A percentile compares a stretch with the other conserved stretches of the same genome.
Conservation (phyloP, 1,284 basidiomycete genomes). For the Trichosporon asahii region DNA sequence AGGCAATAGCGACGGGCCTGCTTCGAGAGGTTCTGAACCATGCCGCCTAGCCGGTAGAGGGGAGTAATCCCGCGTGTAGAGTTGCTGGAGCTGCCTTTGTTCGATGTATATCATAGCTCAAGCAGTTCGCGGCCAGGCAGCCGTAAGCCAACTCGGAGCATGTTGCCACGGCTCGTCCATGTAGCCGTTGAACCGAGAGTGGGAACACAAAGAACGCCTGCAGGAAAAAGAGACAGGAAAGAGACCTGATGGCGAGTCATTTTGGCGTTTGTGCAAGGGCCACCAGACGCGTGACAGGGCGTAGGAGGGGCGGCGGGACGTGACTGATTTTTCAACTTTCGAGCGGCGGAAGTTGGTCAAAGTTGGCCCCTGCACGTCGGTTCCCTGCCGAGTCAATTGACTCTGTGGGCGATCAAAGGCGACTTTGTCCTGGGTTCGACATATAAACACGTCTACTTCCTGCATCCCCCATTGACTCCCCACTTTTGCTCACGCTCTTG, state of each 20-base stretch:
- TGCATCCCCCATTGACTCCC: too few species aligned
- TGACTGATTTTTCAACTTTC: conserved; percentile 1
- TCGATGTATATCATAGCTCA: too few species aligned
- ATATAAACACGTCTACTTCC: not conserved
- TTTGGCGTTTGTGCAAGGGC: not conserved
- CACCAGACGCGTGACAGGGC: not conserved
- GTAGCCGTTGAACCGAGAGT: not conserved
- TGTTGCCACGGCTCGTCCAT: too few species aligned
- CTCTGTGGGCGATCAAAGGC: not conserved
- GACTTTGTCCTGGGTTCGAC: not conserved
- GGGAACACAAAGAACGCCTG: too few species aligned
- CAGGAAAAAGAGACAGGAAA: too few species aligned
- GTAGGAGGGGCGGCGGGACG: not conserved
- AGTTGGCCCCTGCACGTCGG: not conserved
- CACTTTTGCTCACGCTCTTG: not conserved
- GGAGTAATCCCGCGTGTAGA: too few species aligned
- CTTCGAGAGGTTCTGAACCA: not conserved
- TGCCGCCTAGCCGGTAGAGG: not conserved
- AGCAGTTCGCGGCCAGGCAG: too few species aligned
- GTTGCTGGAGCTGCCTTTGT: too few species aligned
- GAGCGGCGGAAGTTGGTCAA: not conserved
- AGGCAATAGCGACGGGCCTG: not conserved
- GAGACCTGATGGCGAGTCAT: not conserved
- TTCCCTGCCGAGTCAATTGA: not conserved
- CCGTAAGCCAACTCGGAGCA: too few species aligned